Conservation (phyloP, 2,329 filamentous ascomycete species). For the Ophiostoma ips region DNA sequence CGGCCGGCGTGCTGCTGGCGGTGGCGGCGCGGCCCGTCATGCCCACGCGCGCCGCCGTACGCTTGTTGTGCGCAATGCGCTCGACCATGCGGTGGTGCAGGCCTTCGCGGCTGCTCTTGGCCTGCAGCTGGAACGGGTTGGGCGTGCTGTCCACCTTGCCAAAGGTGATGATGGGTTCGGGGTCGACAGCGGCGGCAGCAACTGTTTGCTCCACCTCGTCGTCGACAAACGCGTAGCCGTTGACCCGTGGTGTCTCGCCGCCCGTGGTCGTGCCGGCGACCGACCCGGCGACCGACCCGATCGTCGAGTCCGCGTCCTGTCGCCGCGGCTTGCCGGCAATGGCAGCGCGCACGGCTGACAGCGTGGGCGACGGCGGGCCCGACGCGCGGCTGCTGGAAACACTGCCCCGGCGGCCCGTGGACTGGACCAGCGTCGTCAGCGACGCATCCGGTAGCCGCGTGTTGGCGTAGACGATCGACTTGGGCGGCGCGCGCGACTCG, state of each 20-base stretch:
- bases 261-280: constrained; percentile 23
- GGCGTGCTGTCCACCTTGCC: constrained; percentile 47
- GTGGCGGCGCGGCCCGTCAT: constrained; percentile 47
- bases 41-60: constrained; percentile 43
- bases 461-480: constrained; percentile 66
- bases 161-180: constrained; percentile 36
- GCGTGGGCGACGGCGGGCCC: constrained; percentile 61
- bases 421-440: constrained; percentile 13
- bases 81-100: constrained; percentile 82
- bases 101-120: constrained; percentile 62
- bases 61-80: constrained; percentile 58
- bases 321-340: constrained; percentile 58
- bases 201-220: constrained; percentile 44
- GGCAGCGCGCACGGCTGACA: constrained; percentile 73
- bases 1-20: constrained; percentile 48
- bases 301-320: constrained; percentile 45
- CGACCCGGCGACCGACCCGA: constrained; percentile 11
- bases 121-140: constrained; percentile 69
- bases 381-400: constrained; percentile 23
- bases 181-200: constrained; percentile 25
- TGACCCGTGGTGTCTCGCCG: constrained; percentile 75
- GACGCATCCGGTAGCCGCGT: constrained; percentile 54
- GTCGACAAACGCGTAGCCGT: constrained; percentile 89
- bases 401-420: background rate
- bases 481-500: constrained; percentile 60